Base-by-base conservation (phyloP, 1,284 basidiomycete genomes). In the Pseudozyma pruni region DNA sequence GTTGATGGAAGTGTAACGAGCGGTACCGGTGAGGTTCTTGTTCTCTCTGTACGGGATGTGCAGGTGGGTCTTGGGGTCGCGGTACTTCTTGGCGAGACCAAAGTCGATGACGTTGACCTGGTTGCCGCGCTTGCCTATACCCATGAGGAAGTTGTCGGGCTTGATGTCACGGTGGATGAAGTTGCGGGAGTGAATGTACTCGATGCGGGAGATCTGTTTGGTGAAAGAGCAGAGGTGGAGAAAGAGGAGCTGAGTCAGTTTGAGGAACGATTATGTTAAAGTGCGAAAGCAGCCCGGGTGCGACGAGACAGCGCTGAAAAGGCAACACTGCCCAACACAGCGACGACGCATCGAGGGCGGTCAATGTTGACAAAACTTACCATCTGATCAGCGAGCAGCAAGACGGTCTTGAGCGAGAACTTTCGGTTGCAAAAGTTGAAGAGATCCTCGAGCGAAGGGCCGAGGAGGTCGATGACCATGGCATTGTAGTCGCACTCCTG, bases 341-440 rank as follows among this genome's bases (percentile, higher is more conserved):
- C 17, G 11, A 11, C 13, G 37, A 14, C n/a, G n/a, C n/a, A 16
- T 40, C 10, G 7, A 25, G 20, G 2, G 20, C 8, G 19, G 6
- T 11, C 13, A 20, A 20, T 8, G 4, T 3, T 19, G 9, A 16
- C 0, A 22, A 58, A 40, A 85, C 89, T 82, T 81, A 94, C 93
- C 81, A 98, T 86, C 85, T 98, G 96, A 83, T 98, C 95, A 59
- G 96, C 95, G 43, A 99, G 89, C 31, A 98, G 88, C 14, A 98
- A 87, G 22, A 98, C 94, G 0, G 96, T 98, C 88, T 98, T 98
- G 79, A 99, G 87, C 69, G 88, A 91, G 85, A 98, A 98, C 83
- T 96, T 97, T 85, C 95, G 90, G 86, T 95, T 94, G 88, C 96
- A 98, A 82, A 98, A 98, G 87, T 98, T 98, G 90, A 98, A 99